phyloP scores from a whole-genome alignment of 371 early-diverging fungal species.

The Lichtheimia hyalospora region DNA sequence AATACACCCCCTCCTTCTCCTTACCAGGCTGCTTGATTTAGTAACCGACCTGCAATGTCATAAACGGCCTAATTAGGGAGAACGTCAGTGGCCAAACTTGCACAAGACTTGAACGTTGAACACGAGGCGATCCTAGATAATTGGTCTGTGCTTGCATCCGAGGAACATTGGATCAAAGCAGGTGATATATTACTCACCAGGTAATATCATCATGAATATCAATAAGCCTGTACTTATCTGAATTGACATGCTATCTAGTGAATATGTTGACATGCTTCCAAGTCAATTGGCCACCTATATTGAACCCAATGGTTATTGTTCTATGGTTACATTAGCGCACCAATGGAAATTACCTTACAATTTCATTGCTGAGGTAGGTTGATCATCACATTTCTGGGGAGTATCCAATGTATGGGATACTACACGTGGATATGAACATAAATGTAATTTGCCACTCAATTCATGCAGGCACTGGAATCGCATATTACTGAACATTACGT shows the following conservation, averaged over 20 bases:
- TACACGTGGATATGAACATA: too few species aligned
- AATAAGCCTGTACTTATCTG: too few species aligned
- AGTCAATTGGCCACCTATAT: conserved; percentile 7
- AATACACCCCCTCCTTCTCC: neutral
- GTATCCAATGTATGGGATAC: too few species aligned
- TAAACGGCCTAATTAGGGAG: conserved; percentile 14
- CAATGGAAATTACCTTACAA: conserved; percentile 17
- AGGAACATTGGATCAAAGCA: conserved; percentile 14
- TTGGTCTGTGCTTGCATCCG: conserved; percentile 15
- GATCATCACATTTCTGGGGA: too few species aligned
- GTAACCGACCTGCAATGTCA: neutral
- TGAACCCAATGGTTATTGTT: conserved; percentile 12
- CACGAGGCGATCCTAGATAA: conserved; percentile 6
- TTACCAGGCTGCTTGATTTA: conserved; percentile 1
- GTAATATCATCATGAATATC: conserved; percentile 2
- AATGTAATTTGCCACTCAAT: too few species aligned
- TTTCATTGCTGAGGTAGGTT: conserved; percentile 19
- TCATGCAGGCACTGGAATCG: conserved; percentile 7
- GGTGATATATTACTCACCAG: conserved; percentile 17
- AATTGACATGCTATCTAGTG: neutral
- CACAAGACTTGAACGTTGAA: conserved; percentile 15
- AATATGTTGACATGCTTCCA: conserved; percentile 3
- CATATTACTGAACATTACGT: conserved; percentile 8
- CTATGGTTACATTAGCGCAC: conserved; percentile 20
- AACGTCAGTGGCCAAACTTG: conserved; percentile 10